phyloP scores from a whole-genome alignment of 2,329 filamentous ascomycete genomes.

The Phaeosphaeriaceae sp. region DNA sequence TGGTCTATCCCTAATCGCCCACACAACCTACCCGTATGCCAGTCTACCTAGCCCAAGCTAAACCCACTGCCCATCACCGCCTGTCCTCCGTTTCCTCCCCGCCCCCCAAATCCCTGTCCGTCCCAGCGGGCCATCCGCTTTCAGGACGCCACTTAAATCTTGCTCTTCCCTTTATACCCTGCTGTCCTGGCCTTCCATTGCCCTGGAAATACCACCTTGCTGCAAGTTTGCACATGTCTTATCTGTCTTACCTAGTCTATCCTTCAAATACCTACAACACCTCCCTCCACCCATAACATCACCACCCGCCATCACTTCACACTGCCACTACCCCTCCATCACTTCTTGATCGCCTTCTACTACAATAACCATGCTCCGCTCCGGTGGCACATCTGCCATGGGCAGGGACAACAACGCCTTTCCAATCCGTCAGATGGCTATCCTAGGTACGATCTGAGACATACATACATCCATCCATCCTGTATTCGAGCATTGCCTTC shows the following conservation, averaged over 20 bases:
- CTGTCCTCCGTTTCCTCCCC: conserved; percentile 48
- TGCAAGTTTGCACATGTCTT: conserved; percentile 41
- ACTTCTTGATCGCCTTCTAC: conserved; percentile 9
- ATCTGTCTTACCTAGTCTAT: conserved; percentile 21
- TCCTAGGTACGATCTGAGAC: conserved; percentile 55
- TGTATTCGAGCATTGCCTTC: no score
- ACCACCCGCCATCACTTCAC: neutral
- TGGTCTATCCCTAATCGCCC: conserved; percentile 37
- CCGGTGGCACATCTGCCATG: conserved; percentile 35
- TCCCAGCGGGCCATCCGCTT: conserved; percentile 43
- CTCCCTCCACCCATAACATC: neutral
- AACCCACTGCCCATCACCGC: conserved; percentile 46
- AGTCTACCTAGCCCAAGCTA: conserved; percentile 9
- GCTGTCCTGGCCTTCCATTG: conserved; percentile 42
- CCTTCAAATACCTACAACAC: conserved; percentile 5
- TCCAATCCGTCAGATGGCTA: conserved; percentile 63
- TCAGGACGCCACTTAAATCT: conserved; percentile 50
- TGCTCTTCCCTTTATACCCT: conserved; percentile 47
- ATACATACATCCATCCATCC: neutral
- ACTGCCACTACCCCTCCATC: neutral
- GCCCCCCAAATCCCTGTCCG: conserved; percentile 45
- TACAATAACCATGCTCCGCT: conserved; percentile 37
- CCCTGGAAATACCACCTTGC: conserved; percentile 32
- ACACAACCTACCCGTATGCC: conserved; percentile 41
- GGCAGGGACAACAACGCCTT: conserved; percentile 54